Conservation (phyloP, 2,329 filamentous ascomycete species). For the Penicillium expansum region DNA sequence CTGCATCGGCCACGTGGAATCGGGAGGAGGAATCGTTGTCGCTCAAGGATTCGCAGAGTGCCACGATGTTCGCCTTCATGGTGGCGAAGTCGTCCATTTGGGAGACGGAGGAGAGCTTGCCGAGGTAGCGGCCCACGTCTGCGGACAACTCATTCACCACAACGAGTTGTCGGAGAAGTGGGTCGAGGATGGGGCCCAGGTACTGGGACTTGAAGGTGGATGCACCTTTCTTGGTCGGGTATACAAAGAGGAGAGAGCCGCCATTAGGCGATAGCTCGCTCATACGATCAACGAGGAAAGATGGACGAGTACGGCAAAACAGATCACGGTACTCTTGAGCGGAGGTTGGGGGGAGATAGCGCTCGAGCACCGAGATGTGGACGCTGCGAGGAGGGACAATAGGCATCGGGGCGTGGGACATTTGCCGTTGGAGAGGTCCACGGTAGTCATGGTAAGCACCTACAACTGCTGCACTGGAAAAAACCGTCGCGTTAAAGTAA, state of each 20-base stretch:
- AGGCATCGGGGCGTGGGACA: constrained; percentile 52
- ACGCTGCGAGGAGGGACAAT: constrained; percentile 61
- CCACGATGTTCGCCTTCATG: constrained; percentile 44
- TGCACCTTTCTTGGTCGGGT: constrained; percentile 58
- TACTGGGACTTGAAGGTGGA: constrained; percentile 59
- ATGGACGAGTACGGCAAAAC: constrained; percentile 55
- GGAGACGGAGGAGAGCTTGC: constrained; percentile 53
- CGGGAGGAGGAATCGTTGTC: constrained; percentile 38
- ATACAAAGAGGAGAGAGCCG: constrained; percentile 61
- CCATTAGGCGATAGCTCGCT: constrained; percentile 57
- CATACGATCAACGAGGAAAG: constrained; percentile 60
- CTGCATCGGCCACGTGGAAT: constrained; percentile 50
- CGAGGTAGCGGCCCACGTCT: constrained; percentile 54
- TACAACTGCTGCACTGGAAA: constrained; percentile 60
- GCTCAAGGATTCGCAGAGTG: constrained; percentile 42
- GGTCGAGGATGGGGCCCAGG: constrained; percentile 60
- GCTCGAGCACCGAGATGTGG: constrained; percentile 60
- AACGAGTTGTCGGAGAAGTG: constrained; percentile 57
- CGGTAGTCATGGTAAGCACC: constrained; percentile 57
- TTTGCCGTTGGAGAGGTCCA: constrained; percentile 41
- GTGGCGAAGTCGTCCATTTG: constrained; percentile 56
- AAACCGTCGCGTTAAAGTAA: constrained; percentile 62
- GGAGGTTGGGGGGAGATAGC: constrained; percentile 63
- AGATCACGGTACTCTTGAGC: constrained; percentile 58
- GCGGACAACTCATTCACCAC: constrained; percentile 59